Percentiles rank a stretch among this genome's conserved stretches.
These are phyloP conservation scores for Candida rishiriensis DNA, from an alignment of 805 yeast species.

Conservation along the genomic window DNA sequence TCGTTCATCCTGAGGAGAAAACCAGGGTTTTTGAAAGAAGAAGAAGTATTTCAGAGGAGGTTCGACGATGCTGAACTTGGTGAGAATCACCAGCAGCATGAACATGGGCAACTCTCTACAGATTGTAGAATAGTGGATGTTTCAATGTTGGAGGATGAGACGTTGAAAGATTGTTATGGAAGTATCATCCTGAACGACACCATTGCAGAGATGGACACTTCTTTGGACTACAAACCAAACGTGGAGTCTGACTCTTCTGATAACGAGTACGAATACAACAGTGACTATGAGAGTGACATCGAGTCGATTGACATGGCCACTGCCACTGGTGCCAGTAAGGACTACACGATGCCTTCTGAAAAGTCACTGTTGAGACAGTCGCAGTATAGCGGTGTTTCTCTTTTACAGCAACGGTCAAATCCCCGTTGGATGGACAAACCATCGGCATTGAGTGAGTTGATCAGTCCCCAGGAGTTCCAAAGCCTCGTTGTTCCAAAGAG, in stretches of 20 bases:
- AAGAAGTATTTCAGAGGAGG: background rate
- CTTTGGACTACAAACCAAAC: slow-evolving; percentile 9
- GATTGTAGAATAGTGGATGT: slow-evolving; percentile 1
- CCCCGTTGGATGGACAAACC: background rate
- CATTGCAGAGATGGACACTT: slow-evolving; percentile 9
- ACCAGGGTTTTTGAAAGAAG: slow-evolving; percentile 6
- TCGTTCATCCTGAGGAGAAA: slow-evolving; percentile 14
- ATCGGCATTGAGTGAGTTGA: slow-evolving; percentile 13
- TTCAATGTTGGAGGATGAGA: slow-evolving; percentile 6
- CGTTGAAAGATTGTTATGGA: slow-evolving; percentile 7
- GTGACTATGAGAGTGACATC: slow-evolving; percentile 12
- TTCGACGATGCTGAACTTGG: background rate
- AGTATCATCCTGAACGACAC: slow-evolving; percentile 8
- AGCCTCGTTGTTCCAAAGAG: slow-evolving; percentile 21
- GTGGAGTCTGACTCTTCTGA: slow-evolving; percentile 4
- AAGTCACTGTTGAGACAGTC: background rate
- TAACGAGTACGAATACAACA: slow-evolving; percentile 9
- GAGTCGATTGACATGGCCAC: slow-evolving; percentile 2
- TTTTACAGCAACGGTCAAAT: background rate
- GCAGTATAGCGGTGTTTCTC: slow-evolving; percentile 1
- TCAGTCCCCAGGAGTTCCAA: slow-evolving; percentile 22
- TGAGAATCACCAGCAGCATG: too few species aligned
- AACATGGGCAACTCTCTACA: background rate
- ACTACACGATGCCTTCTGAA: background rate
- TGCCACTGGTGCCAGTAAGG: background rate